Evolutionary conservation across 768 basidiomycete genomes (phyloP).

Genomic region (Mycena leptocephala): DNA sequence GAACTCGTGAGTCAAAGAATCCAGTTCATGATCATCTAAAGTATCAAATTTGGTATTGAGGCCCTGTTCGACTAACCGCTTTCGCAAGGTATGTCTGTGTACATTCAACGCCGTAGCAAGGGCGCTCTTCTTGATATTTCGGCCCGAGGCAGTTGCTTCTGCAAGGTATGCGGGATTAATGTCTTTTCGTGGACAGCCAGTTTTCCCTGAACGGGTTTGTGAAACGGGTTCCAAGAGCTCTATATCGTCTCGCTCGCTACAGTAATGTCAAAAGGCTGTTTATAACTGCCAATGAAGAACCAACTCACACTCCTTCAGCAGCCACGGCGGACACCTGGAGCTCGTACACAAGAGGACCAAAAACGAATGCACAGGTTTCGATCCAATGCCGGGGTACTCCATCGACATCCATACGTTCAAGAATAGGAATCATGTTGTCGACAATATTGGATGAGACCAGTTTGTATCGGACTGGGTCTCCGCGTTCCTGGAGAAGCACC

Average conservation of each 20-base stretch:
- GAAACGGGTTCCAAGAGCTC: neutral
- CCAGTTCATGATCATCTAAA: neutral
- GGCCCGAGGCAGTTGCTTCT: neutral
- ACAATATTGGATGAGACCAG: neutral
- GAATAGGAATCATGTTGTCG: neutral
- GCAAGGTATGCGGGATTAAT: neutral
- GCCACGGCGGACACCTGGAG: neutral
- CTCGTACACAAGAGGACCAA: conserved; percentile 21
- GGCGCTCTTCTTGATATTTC: neutral
- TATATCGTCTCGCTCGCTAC: neutral
- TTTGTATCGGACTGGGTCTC: neutral
- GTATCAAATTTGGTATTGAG: neutral
- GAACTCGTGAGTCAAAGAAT: neutral
- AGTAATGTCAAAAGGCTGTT: neutral
- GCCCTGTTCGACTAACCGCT: neutral
- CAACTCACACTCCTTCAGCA: conserved; percentile 11
- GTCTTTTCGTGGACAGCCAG: neutral
- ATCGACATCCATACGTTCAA: neutral
- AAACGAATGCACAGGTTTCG: neutral
- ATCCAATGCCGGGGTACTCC: conserved; percentile 9
- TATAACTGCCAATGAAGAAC: neutral
- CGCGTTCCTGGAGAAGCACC: neutral
- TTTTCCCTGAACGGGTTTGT: neutral
- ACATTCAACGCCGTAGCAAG: neutral
- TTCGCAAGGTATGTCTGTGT: neutral